Evolutionary conservation across 208 protist genomes (phyloP), one percentile per base, ranked within the genome.

Genomic region (Phytomonas francai): DNA sequence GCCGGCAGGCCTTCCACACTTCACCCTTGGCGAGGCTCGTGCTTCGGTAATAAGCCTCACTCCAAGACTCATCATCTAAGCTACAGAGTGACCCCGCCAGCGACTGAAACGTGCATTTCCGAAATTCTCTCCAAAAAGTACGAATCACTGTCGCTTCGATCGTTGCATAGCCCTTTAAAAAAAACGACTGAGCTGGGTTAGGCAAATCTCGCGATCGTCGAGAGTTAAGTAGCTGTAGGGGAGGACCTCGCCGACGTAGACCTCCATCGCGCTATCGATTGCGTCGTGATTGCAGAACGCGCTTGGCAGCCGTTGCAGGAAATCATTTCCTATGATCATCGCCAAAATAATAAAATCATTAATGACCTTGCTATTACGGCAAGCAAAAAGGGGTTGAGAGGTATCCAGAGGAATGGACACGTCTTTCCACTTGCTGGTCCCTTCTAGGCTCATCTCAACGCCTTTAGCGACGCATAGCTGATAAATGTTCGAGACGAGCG

Each of bases 321-420:
- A 95, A 68, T 95, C 89, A 71, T 95, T 95, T 30, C 89, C 89
- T 67, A 95, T 70, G 32, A 93, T 59, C 63, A 89, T 82, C 11
- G 77, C 78, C 45, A 95, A 56, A 39, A 88, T 80, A 67, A 95
- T 89, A 67, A 95, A 80, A 70, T 95, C 89, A 51, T 95, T 87
- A 29, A 95, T 81, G 27, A 95, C 77, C 67, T 92, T 92, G 42
- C 80, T 80, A 64, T 93, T 95, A 69, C 78, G 77, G 25, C 68
- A 63, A 27, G 80, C 70, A n/a, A 74, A 78, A 72, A 83, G 92
- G 2, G 89, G 86, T 65, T 81, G 75, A 63, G 90, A 92, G 11
- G 71, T 39, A 31, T 45, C 36, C 6, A 19, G 33, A n/a, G 65
- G 39, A 59, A 36, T 7, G 30, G 63, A 51, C 54, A 58, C 5